These are phyloP conservation scores for Ormosia semicastrata DNA, from an alignment of 306 rosid genomes.

Conservation along the genomic window DNA sequence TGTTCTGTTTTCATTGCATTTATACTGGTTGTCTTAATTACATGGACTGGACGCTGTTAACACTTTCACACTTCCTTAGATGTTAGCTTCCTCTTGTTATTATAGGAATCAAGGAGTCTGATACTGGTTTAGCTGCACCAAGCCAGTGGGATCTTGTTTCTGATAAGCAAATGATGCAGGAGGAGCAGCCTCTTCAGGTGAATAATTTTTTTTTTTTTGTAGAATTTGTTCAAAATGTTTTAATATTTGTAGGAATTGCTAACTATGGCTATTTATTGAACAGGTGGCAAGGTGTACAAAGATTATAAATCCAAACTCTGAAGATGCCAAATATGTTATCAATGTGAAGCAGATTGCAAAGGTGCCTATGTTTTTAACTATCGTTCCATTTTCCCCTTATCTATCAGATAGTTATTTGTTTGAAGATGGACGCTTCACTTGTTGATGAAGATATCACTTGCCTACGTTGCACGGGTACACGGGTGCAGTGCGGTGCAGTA, in stretches of 20 bases:
- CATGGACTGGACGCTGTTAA: background rate
- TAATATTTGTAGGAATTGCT: constrained; percentile 10
- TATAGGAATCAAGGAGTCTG: constrained; percentile 96
- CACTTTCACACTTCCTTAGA: constrained; percentile 7
- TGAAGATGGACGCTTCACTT: constrained; percentile 2
- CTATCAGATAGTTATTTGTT: background rate
- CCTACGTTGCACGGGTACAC: no score
- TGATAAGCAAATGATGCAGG: constrained; percentile 99
- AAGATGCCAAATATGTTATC: constrained; percentile 95
- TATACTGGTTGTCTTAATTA: constrained; percentile 6
- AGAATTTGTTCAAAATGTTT: background rate
- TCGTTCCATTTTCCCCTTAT: background rate
- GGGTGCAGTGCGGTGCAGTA: no score
- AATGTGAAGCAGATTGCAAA: constrained; percentile 98
- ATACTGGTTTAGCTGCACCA: constrained; percentile 98
- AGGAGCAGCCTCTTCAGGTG: constrained; percentile 99
- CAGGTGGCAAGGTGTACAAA: constrained; percentile 99
- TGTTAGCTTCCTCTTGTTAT: constrained; percentile 13
- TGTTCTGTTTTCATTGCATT: constrained; percentile 4
- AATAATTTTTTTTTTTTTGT: background rate
- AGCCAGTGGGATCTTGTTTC: constrained; percentile 99
- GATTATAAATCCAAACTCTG: constrained; percentile 95
- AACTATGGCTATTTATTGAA: constrained; percentile 22
- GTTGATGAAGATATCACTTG: constrained; percentile 10
- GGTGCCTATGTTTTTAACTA: constrained; percentile 40